These are phyloP conservation scores for Wickerhamomyces tratensis DNA, from an alignment of 805 yeast genomes.

Conservation along the genomic window DNA sequence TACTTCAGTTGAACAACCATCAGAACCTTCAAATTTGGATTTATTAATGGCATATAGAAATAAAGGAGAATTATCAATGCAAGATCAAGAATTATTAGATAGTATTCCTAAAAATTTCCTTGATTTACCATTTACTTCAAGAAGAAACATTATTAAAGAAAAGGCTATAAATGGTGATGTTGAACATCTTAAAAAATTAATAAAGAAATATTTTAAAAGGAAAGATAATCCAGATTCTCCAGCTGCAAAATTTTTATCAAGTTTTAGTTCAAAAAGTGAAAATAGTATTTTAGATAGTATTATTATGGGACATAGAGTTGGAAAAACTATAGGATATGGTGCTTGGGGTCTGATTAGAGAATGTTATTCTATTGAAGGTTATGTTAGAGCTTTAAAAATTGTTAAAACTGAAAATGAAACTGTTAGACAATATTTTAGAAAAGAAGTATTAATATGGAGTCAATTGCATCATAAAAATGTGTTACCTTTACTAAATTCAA, in stretches of 20 bases:
- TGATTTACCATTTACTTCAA: slow-evolving; percentile 50
- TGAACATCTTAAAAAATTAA: slow-evolving; percentile 18
- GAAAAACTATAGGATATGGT: slow-evolving; percentile 75
- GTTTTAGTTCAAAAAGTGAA: slow-evolving; percentile 8
- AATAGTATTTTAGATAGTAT: slow-evolving; percentile 58
- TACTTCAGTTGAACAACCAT: too few species aligned
- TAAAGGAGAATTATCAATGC: slow-evolving; percentile 10
- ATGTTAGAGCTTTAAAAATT: slow-evolving; percentile 50
- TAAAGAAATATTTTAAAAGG: slow-evolving; percentile 17
- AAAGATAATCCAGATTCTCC: slow-evolving; percentile 11
- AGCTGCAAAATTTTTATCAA: slow-evolving; percentile 19
- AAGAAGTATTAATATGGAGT: slow-evolving; percentile 74
- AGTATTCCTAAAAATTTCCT: slow-evolving; percentile 42
- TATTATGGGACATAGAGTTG: slow-evolving; percentile 53
- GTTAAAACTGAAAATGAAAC: slow-evolving; percentile 42
- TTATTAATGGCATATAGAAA: not conserved
- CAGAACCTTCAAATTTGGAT: not conserved
- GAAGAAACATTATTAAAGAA: slow-evolving; percentile 33
- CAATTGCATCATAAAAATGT: slow-evolving; percentile 54
- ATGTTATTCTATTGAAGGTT: slow-evolving; percentile 29
- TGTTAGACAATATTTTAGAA: slow-evolving; percentile 49
- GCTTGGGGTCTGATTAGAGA: slow-evolving; percentile 86
- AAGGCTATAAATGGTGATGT: slow-evolving; percentile 24
- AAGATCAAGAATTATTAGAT: slow-evolving; percentile 20
- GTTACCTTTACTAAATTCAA: slow-evolving; percentile 50